A percentile compares a stretch with the other conserved stretches of the same genome.
These are phyloP conservation scores for Sarocladium kiliense DNA, from an alignment of 2,329 filamentous ascomycete genomes.

Conservation along the genomic window DNA sequence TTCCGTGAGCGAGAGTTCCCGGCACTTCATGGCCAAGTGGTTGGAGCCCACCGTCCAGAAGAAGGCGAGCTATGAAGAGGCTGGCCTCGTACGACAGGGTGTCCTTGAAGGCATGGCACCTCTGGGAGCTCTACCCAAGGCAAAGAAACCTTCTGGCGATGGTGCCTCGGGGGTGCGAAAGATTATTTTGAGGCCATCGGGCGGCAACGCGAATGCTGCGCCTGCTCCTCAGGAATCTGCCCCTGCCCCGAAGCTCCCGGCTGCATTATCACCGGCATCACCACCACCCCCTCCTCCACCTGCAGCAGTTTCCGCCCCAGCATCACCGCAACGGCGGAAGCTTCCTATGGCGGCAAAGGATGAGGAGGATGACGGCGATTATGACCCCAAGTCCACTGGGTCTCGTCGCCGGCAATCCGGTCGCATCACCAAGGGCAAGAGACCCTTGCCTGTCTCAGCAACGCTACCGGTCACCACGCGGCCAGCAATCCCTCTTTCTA, in stretches of 20 bases:
- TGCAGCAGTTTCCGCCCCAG: constrained; percentile 6
- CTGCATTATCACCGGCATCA: background rate
- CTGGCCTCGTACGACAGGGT: constrained; percentile 66
- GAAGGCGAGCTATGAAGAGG: constrained; percentile 73
- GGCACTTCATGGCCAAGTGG: constrained; percentile 51
- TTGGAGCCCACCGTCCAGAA: constrained; percentile 53
- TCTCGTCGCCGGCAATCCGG: constrained; percentile 27
- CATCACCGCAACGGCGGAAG: constrained; percentile 17
- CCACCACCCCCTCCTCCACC: constrained; percentile 3
- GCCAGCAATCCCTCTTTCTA: background rate
- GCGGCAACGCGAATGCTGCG: constrained; percentile 18
- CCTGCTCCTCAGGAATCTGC: constrained; percentile 17
- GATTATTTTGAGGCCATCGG: constrained; percentile 41
- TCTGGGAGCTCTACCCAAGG: constrained; percentile 67
- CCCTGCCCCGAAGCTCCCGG: constrained; percentile 19
- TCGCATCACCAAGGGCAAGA: constrained; percentile 25
- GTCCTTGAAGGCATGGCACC: constrained; percentile 82
- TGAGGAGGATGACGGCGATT: constrained; percentile 37
- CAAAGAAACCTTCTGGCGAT: constrained; percentile 27
- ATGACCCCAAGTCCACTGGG: constrained; percentile 29
- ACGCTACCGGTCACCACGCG: background rate
- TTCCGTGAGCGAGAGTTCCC: constrained; percentile 32
- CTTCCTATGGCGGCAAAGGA: constrained; percentile 20
- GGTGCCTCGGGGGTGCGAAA: constrained; percentile 30
- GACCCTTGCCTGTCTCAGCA: constrained; percentile 11